Conservation (phyloP, 495 filamentous ascomycete genomes). For the Hapsidospora chrysogenum region DNA sequence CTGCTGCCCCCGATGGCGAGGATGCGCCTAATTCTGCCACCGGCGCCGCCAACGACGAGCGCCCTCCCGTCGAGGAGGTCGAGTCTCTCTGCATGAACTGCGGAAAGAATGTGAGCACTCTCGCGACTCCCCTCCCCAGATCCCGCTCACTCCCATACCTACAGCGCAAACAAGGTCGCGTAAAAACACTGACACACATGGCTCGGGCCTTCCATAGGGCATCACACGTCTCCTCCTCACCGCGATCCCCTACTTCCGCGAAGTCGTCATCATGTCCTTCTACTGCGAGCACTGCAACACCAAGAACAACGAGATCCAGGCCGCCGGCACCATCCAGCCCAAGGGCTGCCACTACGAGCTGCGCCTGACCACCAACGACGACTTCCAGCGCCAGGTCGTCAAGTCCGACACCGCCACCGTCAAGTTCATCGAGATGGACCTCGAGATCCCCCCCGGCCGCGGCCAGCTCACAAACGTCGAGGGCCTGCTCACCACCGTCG, state of each 20-base stretch:
- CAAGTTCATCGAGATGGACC: conserved; percentile 66
- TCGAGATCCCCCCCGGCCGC: conserved; percentile 80
- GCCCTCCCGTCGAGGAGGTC: conserved; percentile 41
- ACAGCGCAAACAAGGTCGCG: not conserved
- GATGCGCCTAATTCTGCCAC: conserved; percentile 10
- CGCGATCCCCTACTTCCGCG: conserved; percentile 87
- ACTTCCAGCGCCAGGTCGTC: conserved; percentile 74
- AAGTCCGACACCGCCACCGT: conserved; percentile 76
- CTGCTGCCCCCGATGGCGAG: conserved; percentile 15
- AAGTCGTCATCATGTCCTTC: conserved; percentile 95
- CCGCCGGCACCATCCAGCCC: conserved; percentile 79
- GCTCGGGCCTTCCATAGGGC: conserved; percentile 34
- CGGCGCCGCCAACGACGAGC: conserved; percentile 26
- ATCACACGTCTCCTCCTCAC: conserved; percentile 73
- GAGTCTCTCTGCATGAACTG: conserved; percentile 31
- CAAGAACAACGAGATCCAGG: conserved; percentile 79
- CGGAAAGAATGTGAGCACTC: conserved; percentile 55
- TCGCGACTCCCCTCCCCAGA: not conserved
- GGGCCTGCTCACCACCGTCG: conserved; percentile 59
- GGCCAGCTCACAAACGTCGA: conserved; percentile 87
- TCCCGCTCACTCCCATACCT: not conserved
- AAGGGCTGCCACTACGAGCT: conserved; percentile 69
- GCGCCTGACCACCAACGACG: conserved; percentile 45
- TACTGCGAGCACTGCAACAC: conserved; percentile 77
- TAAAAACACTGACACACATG: conserved; percentile 3